These are phyloP conservation scores for Camelina sativa DNA, from an alignment of 345 rosid species.

Conservation along the genomic window DNA sequence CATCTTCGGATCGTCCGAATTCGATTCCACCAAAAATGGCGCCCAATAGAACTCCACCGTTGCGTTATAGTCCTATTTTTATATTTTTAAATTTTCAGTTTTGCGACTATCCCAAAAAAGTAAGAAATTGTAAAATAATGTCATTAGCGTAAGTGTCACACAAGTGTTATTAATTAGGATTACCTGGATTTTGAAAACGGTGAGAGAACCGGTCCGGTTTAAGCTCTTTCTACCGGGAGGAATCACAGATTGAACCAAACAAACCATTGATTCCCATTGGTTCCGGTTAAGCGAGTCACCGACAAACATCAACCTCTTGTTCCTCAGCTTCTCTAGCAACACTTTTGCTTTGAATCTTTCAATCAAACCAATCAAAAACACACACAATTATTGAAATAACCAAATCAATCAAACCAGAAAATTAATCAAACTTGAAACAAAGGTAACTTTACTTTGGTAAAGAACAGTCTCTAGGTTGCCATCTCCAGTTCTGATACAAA, in stretches of 20 bases:
- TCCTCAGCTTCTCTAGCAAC: slow-evolving; percentile 81
- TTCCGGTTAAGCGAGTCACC: slow-evolving; percentile 97
- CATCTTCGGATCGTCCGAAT: slow-evolving; percentile 80
- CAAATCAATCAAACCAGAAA: neutral
- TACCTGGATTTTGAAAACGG: slow-evolving; percentile 80
- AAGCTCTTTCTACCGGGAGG: slow-evolving; percentile 70
- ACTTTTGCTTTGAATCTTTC: slow-evolving; percentile 71
- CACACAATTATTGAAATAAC: slow-evolving; percentile 9
- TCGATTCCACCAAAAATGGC: slow-evolving; percentile 90
- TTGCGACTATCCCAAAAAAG: neutral
- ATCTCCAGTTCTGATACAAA: slow-evolving; percentile 87
- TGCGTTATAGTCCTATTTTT: slow-evolving; percentile 76
- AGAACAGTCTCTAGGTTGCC: slow-evolving; percentile 91
- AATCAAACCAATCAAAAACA: slow-evolving; percentile 7
- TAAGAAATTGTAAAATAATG: neutral
- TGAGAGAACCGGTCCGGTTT: slow-evolving; percentile 64
- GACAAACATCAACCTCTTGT: slow-evolving; percentile 94
- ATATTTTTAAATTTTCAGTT: neutral
- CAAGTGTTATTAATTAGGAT: neutral
- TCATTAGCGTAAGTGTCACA: slow-evolving; percentile 12
- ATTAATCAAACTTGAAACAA: neutral
- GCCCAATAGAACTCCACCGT: slow-evolving; percentile 98
- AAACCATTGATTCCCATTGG: slow-evolving; percentile 99
- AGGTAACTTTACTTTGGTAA: slow-evolving; percentile 62
- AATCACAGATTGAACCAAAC: slow-evolving; percentile 84